A percentile compares a stretch with the other conserved stretches of the same genome.
These are phyloP conservation scores for Megacollybia marginata DNA, from an alignment of 768 basidiomycete species.

Conservation along the genomic window DNA sequence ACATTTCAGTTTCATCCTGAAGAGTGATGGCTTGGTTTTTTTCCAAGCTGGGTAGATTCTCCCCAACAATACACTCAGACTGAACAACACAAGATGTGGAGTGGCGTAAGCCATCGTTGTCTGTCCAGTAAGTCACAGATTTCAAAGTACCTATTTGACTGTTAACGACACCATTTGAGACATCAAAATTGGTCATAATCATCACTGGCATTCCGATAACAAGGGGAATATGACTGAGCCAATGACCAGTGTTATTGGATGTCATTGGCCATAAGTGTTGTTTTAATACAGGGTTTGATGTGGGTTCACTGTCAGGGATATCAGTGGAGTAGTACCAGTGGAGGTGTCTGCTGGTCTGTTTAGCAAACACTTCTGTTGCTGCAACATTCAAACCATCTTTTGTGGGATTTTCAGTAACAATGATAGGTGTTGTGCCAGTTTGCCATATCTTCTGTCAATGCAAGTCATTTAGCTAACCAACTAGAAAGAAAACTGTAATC, in stretches of 20 bases:
- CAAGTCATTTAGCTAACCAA: constrained; percentile 4
- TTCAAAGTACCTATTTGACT: constrained; percentile 19
- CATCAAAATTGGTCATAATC: constrained; percentile 28
- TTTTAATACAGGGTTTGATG: constrained; percentile 4
- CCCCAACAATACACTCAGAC: constrained; percentile 1
- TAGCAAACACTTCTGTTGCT: constrained; percentile 18
- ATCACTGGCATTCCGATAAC: constrained; percentile 33
- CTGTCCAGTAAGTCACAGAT: constrained; percentile 14
- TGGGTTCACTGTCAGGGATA: not conserved
- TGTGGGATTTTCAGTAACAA: constrained; percentile 25
- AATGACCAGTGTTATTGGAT: constrained; percentile 21
- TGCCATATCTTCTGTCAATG: not conserved
- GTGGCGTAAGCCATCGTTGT: constrained; percentile 10
- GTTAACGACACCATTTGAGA: constrained; percentile 29
- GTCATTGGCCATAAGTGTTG: constrained; percentile 8
- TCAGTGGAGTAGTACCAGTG: constrained; percentile 26
- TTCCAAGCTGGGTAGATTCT: constrained; percentile 9
- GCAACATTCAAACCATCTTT: constrained; percentile 30
- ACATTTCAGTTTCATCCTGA: constrained; percentile 12
- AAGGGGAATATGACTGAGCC: constrained; percentile 24
- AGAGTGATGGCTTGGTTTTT: constrained; percentile 13
- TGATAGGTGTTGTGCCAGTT: constrained; percentile 23
- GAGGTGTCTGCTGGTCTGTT: constrained; percentile 1
- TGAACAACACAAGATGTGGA: constrained; percentile 19
- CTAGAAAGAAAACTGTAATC: constrained; percentile 16